These are phyloP conservation scores for Aspergillus thermomutatus DNA, from an alignment of 2,329 filamentous ascomycete genomes.

Conservation along the genomic window DNA sequence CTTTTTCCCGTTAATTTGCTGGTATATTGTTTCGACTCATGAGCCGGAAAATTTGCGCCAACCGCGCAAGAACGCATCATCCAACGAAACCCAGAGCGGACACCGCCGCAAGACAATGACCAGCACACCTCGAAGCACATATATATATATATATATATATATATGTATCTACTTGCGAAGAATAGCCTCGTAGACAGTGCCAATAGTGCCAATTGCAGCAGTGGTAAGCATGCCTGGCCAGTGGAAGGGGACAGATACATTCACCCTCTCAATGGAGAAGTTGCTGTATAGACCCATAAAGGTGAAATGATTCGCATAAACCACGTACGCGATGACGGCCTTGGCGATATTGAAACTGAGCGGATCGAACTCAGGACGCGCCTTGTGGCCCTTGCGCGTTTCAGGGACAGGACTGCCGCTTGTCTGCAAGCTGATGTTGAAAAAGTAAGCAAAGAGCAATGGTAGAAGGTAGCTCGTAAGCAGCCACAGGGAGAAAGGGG, in stretches of 20 bases:
- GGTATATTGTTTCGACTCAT: neutral
- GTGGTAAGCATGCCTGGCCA: slow-evolving; percentile 40
- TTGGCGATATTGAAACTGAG: slow-evolving; percentile 88
- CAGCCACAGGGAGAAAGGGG: slow-evolving; percentile 71
- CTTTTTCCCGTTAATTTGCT: neutral
- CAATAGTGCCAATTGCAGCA: slow-evolving; percentile 39
- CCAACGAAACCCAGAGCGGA: neutral
- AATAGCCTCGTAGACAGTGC: slow-evolving; percentile 47
- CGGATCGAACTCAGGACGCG: slow-evolving; percentile 62
- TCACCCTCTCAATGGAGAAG: slow-evolving; percentile 36
- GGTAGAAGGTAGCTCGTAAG: slow-evolving; percentile 70
- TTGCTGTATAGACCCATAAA: slow-evolving; percentile 37
- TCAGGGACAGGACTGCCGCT: slow-evolving; percentile 19
- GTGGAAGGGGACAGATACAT: slow-evolving; percentile 37
- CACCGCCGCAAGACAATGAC: slow-evolving; percentile 1
- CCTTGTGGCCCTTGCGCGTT: slow-evolving; percentile 23
- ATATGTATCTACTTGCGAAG: slow-evolving; percentile 33
- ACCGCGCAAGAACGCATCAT: neutral
- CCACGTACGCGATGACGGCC: slow-evolving; percentile 74
- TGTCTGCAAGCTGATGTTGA: slow-evolving; percentile 69
- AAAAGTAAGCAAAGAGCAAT: slow-evolving; percentile 74
- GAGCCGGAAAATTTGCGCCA: neutral
- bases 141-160: neutral
- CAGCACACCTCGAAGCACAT: neutral
- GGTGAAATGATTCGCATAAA: slow-evolving; percentile 59